Evolutionary conservation across 257 asterid species (phyloP), one percentile per base, ranked within the genome.

Genomic region (Linaria vulgaris): DNA sequence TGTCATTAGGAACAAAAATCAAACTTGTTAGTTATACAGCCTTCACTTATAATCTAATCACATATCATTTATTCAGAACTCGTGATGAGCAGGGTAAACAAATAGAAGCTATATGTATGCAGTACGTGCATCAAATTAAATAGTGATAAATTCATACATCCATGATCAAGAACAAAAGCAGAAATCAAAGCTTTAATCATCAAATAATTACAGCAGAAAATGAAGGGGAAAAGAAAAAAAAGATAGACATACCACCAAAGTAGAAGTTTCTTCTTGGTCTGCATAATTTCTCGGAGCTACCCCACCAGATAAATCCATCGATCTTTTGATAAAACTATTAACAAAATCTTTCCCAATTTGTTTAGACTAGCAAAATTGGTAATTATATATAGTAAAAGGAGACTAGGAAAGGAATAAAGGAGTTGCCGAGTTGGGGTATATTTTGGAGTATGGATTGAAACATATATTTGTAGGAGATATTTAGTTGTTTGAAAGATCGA

Each of bases 251-350:
- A 83, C 75, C 83, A 59, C 49, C 60, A 68, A 9, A 52, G 70
- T 43, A 4, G 84, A 79, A 71, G 75, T 71, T 65, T 54, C 79
- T 48, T 73, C 86, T 56, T 68, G 80, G 13, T 56, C 74, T 19
- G 13, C 23, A 0, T 19, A 50, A 65, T 66, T 62, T 58, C 63
- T 67, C 20, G 73, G 63, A 52, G 23, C 69, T 56, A 64, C 16
- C 52, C 63, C 70, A 12, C 63, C 70, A 12, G 69, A 51, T 9
- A 62, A 69, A 72, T 50, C 61, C 64, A 67, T 25, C 9, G 19
- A 53, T 48, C 47, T 53, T 15, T 53, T 60, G 66, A 57, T 76
- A 15, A 3, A 12, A 54, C 19, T 1, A 38, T 9, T 21, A 6
- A 14, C 3, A 5, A 38, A 38, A 34, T 30, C 47, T 37, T 37